Conservation (phyloP, 345 rosid species). For the Kernera saxatilis region DNA sequence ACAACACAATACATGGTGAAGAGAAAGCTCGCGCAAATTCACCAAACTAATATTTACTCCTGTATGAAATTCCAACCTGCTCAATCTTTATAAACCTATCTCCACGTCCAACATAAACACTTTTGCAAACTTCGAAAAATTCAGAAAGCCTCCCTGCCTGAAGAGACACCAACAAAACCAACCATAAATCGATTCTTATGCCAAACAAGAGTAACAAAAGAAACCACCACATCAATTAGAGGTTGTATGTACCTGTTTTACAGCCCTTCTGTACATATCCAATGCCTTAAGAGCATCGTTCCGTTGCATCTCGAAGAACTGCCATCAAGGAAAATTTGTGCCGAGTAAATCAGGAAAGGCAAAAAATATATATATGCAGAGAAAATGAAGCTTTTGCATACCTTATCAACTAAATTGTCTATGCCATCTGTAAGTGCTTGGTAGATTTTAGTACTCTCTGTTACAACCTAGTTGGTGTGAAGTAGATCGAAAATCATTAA, state of each 20-base stretch:
- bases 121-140: constrained; percentile 91
- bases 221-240: not conserved
- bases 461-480: constrained; percentile 53
- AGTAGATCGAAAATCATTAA: not conserved
- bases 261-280: constrained; percentile 78
- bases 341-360: not conserved
- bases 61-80: constrained; percentile 55
- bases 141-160: constrained; percentile 96
- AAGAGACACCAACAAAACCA: constrained; percentile 20
- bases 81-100: constrained; percentile 81
- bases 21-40: not conserved
- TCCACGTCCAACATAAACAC: constrained; percentile 74
- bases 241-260: constrained; percentile 68
- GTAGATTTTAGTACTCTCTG: constrained; percentile 83
- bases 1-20: constrained; percentile 7
- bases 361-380: not conserved
- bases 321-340: constrained; percentile 14
- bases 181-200: not conserved
- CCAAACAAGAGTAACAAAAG: not conserved
- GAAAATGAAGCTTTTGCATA: constrained; percentile 19
- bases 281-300: constrained; percentile 77
- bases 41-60: not conserved
- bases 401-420: constrained; percentile 94
- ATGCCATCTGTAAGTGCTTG: constrained; percentile 87
- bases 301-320: constrained; percentile 98